Evolutionary conservation across 139 green algal species (phyloP).

Genomic region (Gonium pectorale): DNA sequence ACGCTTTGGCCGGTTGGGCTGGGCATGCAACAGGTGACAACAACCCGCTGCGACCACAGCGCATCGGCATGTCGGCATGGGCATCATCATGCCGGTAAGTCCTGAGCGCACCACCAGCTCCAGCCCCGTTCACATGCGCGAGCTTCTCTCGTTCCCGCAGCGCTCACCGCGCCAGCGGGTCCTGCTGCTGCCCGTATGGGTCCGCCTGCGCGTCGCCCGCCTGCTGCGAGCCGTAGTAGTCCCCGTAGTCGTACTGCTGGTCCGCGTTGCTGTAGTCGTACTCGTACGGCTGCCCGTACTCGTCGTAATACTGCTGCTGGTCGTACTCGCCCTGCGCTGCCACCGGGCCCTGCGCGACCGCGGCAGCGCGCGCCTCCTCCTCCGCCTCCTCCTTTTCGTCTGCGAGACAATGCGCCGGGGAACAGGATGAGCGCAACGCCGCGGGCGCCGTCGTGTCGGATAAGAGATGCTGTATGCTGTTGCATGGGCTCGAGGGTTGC

Average conservation of each 20-base stretch:
- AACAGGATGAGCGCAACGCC: no score
- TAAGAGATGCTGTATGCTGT: no score
- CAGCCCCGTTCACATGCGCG: no score
- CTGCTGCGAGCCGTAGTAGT: conserved; percentile 41
- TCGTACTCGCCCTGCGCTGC: conserved; percentile 18
- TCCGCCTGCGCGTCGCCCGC: neutral
- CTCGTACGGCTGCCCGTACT: conserved; percentile 6
- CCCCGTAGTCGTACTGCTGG: conserved; percentile 26
- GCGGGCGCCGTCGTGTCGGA: no score
- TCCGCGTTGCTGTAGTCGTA: conserved; percentile 36
- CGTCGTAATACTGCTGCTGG: conserved; percentile 8
- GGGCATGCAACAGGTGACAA: no score
- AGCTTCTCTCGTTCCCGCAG: no score
- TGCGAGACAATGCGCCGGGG: no score
- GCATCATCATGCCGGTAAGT: neutral
- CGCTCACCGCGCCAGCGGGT: conserved; percentile 28
- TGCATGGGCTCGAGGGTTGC: no score
- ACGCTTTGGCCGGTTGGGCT: no score
- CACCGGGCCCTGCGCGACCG: neutral
- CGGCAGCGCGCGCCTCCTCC: conserved; percentile 17
- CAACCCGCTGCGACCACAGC: no score
- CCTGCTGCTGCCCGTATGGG: conserved; percentile 27
- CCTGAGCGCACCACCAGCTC: no score
- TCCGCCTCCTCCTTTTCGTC: conserved; percentile 37
- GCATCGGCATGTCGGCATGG: no score